A percentile compares a stretch with the other conserved stretches of the same genome.
Conservation (phyloP, 2,329 filamentous ascomycete genomes). For the Fusarium falciforme region DNA sequence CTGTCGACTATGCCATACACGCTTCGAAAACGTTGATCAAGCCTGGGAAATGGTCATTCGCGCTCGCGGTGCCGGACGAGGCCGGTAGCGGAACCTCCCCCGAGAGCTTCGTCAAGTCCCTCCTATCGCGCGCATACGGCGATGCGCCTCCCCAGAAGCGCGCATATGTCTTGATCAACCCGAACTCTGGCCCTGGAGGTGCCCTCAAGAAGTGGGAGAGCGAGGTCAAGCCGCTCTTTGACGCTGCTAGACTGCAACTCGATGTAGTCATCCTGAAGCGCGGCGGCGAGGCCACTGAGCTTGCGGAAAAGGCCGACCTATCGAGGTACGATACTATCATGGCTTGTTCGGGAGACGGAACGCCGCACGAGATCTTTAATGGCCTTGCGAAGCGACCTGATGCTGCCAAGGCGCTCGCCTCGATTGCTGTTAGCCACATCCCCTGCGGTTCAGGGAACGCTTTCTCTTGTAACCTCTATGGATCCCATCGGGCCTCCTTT, state of each 20-base stretch:
- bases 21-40: conserved; percentile 69
- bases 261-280: conserved; percentile 79
- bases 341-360: conserved; percentile 90
- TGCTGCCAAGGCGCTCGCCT: conserved; percentile 77
- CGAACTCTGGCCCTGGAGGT: conserved; percentile 84
- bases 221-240: conserved; percentile 84
- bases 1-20: conserved; percentile 77
- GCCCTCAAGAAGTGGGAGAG: conserved; percentile 79
- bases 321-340: conserved; percentile 86
- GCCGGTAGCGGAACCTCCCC: conserved; percentile 50
- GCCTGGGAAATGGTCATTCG: conserved; percentile 65
- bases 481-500: conserved; percentile 78
- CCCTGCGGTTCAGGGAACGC: conserved; percentile 96
- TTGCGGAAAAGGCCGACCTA: conserved; percentile 80
- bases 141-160: conserved; percentile 75
- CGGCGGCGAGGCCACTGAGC: conserved; percentile 81
- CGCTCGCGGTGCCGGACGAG: conserved; percentile 53
- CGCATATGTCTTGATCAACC: conserved; percentile 91
- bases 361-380: conserved; percentile 95
- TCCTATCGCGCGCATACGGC: conserved; percentile 79
- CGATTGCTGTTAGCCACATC: conserved; percentile 85
- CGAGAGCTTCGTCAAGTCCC: conserved; percentile 71
- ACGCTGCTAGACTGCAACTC: conserved; percentile 81
- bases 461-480: conserved; percentile 89
- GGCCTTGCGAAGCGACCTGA: conserved; percentile 83